Evolutionary conservation across 495 filamentous ascomycete genomes (phyloP), one percentile per base, ranked within the genome.

Genomic region (Aspergillus saccharolyticus): DNA sequence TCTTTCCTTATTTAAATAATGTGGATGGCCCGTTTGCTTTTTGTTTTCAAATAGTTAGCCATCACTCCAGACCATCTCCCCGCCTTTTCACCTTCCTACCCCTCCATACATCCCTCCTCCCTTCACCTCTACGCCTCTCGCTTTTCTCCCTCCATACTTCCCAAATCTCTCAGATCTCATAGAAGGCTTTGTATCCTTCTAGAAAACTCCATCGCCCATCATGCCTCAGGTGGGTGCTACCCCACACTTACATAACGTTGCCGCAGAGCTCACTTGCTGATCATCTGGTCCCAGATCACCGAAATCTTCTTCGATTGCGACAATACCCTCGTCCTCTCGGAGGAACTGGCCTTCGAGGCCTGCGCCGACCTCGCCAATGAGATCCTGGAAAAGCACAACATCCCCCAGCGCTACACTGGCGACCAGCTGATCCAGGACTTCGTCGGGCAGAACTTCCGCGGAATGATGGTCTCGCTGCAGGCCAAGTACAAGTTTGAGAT

Each of bases 371-470:
- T 97, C 66, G 85, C 90, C 77, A 97, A 97, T 79, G 85, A 94
- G 74, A 89, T 97, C 71, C 81, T 94, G 63, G 78, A 80, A 61
- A 80, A 82, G 65, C 79, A 85, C 63, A 71, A 80, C 67, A 79
- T 87, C 65, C 62, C 81, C 24, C 78, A 85, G 62, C 87, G 86
- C 66, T 96, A 96, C 79, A 93, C 90, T 24, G 88, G 85, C 61
- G 80, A 83, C 12, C 71, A 83, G 67, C 87, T 97, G 44, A 86
- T 96, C 73, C 72, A 79, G 59, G 90, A 96, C 74, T 97, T 96
- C 66, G 92, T 96, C 70, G 92, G 92, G 64, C 89, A 93, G 70
- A 96, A 96, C 80, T 97, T 97, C 82, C 91, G 91, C 62, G 89
- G 90, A 69, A 96, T 96, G 91, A 80, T 89, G 73, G 58, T 78